Base-by-base conservation (phyloP, 805 yeast species). In the Yarrowia sp. region DNA sequence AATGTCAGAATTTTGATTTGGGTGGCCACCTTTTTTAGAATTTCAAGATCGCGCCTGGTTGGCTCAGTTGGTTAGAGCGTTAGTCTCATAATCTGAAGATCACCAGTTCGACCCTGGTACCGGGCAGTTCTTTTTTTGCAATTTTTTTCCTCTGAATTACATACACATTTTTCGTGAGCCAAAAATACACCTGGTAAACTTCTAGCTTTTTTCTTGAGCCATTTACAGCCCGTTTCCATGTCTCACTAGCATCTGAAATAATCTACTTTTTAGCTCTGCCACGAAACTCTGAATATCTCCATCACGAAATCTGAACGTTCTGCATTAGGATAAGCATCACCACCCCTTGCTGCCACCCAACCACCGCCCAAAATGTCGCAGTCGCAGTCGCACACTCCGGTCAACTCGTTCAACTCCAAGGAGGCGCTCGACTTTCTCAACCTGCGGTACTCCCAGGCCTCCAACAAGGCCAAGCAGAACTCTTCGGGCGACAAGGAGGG, bases 31-130 rank as follows among this genome's bases (percentile, higher is more conserved):
- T 2, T 43, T 56, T 59, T 59, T 8, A 26, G 12, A 10, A 32
- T 41, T 41, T 32, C 16, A 35, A 42, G 49, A 36, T 32, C n/a
- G 0, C 41, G 65, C 52, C 65, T 59, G 65, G 65, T 59, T 59
- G 65, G 65, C 65, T 59, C 65, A 59, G 65, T 59, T 59, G 65
- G 65, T 59, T 59, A 59, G 65, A 59, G 65, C 65, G 65, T 59
- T 59, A 59, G 65, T 59, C 65, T 59, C 65, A 59, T 59, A 59
- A 59, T 59, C 65, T 59, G 65, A 59, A 59, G 65, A 59, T 59
- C 65, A 59, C 65, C 65, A 59, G 65, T 59, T 59, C 65, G 65
- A 59, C 52, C 65, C 65, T 59, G 65, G 65, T 59, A 59, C 65
- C 65, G 65, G 65, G 65, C 65, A 59, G 11, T 59, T 59, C 65